Conservation (phyloP, 768 basidiomycete genomes). For the Lepiota venenata region DNA sequence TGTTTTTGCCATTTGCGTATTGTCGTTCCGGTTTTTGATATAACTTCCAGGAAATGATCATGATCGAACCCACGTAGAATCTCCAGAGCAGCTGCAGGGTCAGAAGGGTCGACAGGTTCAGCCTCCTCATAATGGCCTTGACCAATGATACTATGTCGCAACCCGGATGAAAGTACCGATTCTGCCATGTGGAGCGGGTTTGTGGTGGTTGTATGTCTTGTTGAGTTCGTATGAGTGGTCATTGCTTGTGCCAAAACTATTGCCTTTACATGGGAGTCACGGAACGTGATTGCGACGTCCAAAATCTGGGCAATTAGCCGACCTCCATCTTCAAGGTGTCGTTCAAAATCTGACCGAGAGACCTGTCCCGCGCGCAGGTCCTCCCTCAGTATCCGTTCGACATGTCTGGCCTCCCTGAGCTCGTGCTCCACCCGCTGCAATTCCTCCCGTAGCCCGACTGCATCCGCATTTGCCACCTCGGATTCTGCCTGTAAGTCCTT, state of each 20-base stretch:
- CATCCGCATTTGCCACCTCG: slow-evolving; percentile 66
- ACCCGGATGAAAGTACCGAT: slow-evolving; percentile 43
- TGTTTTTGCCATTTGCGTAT: slow-evolving; percentile 98
- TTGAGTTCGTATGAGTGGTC: slow-evolving; percentile 46
- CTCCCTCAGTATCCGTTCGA: slow-evolving; percentile 68
- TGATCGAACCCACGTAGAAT: slow-evolving; percentile 74
- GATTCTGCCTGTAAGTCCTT: slow-evolving; percentile 59
- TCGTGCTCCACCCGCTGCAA: slow-evolving; percentile 69
- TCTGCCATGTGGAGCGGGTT: slow-evolving; percentile 36
- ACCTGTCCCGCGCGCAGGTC: slow-evolving; percentile 68
- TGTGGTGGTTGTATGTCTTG: slow-evolving; percentile 34
- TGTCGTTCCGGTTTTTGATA: slow-evolving; percentile 78
- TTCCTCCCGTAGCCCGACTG: slow-evolving; percentile 68
- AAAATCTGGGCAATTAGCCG: slow-evolving; percentile 80
- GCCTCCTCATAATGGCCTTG: slow-evolving; percentile 37
- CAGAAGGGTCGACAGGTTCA: slow-evolving; percentile 73
- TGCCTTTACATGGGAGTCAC: slow-evolving; percentile 73
- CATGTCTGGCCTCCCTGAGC: slow-evolving; percentile 60
- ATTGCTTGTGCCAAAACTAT: slow-evolving; percentile 59
- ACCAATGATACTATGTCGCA: slow-evolving; percentile 36
- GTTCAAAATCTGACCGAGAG: slow-evolving; percentile 67
- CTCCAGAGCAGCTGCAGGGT: slow-evolving; percentile 68
- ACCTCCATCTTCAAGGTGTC: slow-evolving; percentile 58
- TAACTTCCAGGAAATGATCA: slow-evolving; percentile 79
- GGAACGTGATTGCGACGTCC: slow-evolving; percentile 75